phyloP scores from a whole-genome alignment of 371 early-diverging fungal species.

The Apophysomyces trapeziformis region DNA sequence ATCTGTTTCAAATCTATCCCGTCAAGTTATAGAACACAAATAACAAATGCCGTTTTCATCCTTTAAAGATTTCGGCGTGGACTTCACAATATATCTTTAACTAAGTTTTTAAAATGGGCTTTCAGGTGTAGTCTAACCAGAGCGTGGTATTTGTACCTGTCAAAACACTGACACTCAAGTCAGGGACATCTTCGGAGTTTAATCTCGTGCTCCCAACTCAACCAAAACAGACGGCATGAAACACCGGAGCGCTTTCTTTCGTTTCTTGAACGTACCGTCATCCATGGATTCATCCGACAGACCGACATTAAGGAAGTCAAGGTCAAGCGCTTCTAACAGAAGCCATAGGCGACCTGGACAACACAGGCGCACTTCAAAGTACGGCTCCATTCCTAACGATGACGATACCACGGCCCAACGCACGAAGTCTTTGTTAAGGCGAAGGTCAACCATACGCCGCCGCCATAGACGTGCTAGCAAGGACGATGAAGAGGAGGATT shows the following conservation, averaged over 20 bases:
- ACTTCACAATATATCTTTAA: no score
- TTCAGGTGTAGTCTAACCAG: no score
- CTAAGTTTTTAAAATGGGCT: no score
- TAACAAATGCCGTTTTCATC: no score
- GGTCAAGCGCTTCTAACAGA: background rate
- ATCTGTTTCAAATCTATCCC: no score
- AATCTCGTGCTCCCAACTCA: no score
- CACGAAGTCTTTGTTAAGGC: background rate
- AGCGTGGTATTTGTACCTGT: background rate
- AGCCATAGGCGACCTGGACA: conserved; percentile 2
- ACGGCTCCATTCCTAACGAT: background rate
- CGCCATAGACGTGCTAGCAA: background rate
- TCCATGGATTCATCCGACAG: conserved; percentile 6
- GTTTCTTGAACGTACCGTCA: background rate
- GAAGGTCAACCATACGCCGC: conserved; percentile 2
- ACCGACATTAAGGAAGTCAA: background rate
- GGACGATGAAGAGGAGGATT: background rate
- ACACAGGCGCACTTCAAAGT: background rate
- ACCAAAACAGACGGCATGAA: conserved; percentile 4
- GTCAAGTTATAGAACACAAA: no score
- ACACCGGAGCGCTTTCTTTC: background rate
- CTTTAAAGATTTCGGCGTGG: no score
- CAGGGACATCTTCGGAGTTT: no score
- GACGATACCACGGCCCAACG: background rate
- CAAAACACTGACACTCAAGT: background rate